Evolutionary conservation across 148 eudicot species (phyloP), one percentile per base, ranked within the genome.

Genomic region (Mesembryanthemum crystallinum): DNA sequence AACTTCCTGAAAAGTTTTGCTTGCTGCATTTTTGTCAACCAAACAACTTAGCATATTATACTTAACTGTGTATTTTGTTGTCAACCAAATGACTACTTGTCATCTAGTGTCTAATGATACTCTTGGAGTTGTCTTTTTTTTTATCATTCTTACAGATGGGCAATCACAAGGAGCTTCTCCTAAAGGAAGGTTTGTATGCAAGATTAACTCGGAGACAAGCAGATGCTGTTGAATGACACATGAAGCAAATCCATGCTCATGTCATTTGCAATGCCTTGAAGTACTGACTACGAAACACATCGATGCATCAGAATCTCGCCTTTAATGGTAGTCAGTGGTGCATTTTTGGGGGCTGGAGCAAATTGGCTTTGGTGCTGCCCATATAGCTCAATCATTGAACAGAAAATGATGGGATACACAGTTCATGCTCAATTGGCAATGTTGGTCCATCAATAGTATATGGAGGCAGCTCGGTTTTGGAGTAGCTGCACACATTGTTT

Each of bases 151-250:
- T 4, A 67, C 85, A 95, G 99, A 86, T 86, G 87, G 99, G 99
- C 35, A 83, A 78, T 80, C 99, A 92, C 84, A 81, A 66, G 73
- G 97, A 95, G 78, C 98, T 95, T 73, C 86, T 95, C 23, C 74
- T 77, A 37, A 87, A 86, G 74, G 90, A 91, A 23, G 99, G 99
- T 13, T 73, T 95, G 82, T 95, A 95, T 82, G 94, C 98, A 52
- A 88, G 96, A 74, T 77, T 95, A 70, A 88, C 92, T 18, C 84
- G 86, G 64, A 87, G 87, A 84, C 99, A 95, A 81, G 94, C 88
- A 23, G 99, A 92, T 79, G 90, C 94, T 29, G 86, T 95, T 69
- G 93, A 84, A 45, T 85, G 88, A 91, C 59, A 14, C 61, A 63
- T 23, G 12, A 51, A 72, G 30, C 61, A 18, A 47, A 8, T 33